These are phyloP conservation scores for Corchorus capsularis DNA, from an alignment of 345 rosid genomes.

Conservation along the genomic window DNA sequence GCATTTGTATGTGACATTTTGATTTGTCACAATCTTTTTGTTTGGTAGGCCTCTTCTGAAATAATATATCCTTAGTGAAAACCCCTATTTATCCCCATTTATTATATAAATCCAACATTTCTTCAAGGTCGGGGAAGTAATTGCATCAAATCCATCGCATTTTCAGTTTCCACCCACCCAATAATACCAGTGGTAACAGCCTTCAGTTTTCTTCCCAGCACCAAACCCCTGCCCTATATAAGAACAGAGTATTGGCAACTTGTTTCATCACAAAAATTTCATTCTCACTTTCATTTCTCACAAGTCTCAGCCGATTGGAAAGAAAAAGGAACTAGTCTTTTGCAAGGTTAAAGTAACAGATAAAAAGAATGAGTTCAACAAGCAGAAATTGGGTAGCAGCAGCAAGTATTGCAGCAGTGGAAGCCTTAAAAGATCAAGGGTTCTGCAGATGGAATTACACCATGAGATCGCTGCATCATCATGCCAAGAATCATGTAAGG, in stretches of 20 bases:
- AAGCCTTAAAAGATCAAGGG: slow-evolving; percentile 50
- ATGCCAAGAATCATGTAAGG: slow-evolving; percentile 33
- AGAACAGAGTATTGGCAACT: not conserved
- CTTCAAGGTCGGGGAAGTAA: too few relatives aligned
- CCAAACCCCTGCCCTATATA: not conserved
- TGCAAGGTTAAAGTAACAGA: not conserved
- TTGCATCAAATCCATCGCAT: too few relatives aligned
- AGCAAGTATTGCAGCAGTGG: slow-evolving; percentile 43
- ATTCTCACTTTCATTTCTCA: not conserved
- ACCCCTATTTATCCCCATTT: too few relatives aligned
- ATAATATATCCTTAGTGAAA: too few relatives aligned
- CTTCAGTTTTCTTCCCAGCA: slow-evolving; percentile 8
- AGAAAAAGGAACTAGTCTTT: not conserved
- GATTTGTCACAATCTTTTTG: too few relatives aligned
- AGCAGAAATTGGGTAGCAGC: slow-evolving; percentile 42
- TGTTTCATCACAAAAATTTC: not conserved
- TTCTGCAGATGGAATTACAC: slow-evolving; percentile 44
- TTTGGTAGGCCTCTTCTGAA: too few relatives aligned
- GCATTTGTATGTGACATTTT: too few relatives aligned
- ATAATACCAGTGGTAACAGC: not conserved
- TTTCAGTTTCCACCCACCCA: too few relatives aligned
- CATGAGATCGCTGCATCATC: slow-evolving; percentile 32
- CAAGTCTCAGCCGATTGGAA: not conserved
- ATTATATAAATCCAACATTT: too few relatives aligned
- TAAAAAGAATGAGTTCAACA: slow-evolving; percentile 26